Evolutionary conservation across 352 stramenopile species (phyloP).

Genomic region (Thraustochytrium sp.): DNA sequence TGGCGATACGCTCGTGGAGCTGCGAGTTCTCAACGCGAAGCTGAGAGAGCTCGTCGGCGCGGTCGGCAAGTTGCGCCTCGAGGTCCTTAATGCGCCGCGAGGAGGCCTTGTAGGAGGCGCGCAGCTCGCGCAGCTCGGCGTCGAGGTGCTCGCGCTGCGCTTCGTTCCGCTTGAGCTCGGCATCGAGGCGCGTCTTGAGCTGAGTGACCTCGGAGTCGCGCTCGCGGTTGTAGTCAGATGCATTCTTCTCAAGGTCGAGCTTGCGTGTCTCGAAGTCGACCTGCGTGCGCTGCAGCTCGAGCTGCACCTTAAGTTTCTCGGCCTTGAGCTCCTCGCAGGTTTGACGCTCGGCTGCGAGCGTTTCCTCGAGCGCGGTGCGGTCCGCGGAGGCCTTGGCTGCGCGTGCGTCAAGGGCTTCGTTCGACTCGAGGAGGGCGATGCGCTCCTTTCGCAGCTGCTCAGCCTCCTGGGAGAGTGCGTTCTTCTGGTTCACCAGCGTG

Average conservation of each 20-base stretch:
- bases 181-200: background rate
- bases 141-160: slow-evolving; percentile 7
- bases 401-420: background rate
- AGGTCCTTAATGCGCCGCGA: background rate
- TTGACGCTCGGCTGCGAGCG: background rate
- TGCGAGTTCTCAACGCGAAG: background rate
- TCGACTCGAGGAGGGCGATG: background rate
- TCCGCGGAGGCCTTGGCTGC: background rate
- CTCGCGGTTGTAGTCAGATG: background rate
- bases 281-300: slow-evolving; percentile 30
- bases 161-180: slow-evolving; percentile 7
- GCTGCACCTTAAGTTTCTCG: slow-evolving; percentile 4
- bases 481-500: slow-evolving; percentile 36
- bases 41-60: background rate
- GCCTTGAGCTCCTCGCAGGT: background rate
- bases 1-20: background rate
- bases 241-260: slow-evolving; percentile 12
- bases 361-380: background rate
- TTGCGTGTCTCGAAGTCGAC: slow-evolving; percentile 32
- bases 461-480: background rate
- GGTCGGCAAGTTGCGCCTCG: slow-evolving; percentile 3
- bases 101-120: background rate
- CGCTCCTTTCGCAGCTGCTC: slow-evolving; percentile 31
- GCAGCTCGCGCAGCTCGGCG: background rate
- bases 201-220: slow-evolving; percentile 6